These are phyloP conservation scores for Pecoramyces ruminantium DNA, from an alignment of 192 early-diverging fungal genomes.

Conservation along the genomic window DNA sequence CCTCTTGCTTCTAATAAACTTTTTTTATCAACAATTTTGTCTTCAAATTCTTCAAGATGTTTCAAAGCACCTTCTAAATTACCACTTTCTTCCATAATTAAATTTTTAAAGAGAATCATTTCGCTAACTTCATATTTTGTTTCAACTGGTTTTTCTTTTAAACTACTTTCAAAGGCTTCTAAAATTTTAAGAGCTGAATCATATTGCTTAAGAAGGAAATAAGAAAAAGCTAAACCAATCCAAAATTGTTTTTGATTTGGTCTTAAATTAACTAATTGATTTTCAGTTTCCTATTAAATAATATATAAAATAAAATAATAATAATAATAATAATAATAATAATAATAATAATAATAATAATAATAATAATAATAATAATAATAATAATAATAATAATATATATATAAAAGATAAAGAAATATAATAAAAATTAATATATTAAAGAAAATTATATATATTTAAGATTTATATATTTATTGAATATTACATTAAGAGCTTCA, in stretches of 20 bases:
- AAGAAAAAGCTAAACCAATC: slow-evolving; percentile 70
- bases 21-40: slow-evolving; percentile 54
- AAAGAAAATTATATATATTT: too few species aligned
- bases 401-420: too few species aligned
- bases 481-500: slow-evolving; percentile 50
- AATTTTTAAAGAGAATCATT: slow-evolving; percentile 71
- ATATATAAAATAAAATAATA: background rate
- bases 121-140: slow-evolving; percentile 53
- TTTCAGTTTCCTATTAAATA: slow-evolving; percentile 38
- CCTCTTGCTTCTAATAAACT: slow-evolving; percentile 46
- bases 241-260: slow-evolving; percentile 58
- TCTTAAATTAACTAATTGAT: slow-evolving; percentile 46
- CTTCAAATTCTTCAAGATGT: slow-evolving; percentile 54
- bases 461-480: background rate
- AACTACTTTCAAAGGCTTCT: slow-evolving; percentile 41
- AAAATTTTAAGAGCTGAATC: slow-evolving; percentile 62
- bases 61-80: slow-evolving; percentile 58
- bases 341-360: too few species aligned
- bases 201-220: slow-evolving; percentile 59
- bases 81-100: slow-evolving; percentile 66
- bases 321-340: background rate
- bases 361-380: too few species aligned
- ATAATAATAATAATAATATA: too few species aligned
- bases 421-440: too few species aligned
- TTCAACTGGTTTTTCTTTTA: slow-evolving; percentile 12